Base-by-base conservation (phyloP, 2,329 filamentous ascomycete species). In the Coniella vitis region DNA sequence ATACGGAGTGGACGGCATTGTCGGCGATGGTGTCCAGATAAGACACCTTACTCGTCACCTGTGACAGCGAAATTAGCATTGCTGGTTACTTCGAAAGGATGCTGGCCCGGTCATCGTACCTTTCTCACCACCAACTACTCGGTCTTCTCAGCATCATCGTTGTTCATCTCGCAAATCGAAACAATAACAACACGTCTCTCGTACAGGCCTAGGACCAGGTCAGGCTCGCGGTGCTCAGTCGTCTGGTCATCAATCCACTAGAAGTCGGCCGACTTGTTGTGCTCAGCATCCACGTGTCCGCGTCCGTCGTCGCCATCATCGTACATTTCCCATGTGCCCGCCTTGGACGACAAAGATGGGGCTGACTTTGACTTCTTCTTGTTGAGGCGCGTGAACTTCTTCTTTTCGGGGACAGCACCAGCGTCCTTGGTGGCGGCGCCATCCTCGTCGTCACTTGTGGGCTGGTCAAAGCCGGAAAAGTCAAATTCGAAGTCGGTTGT, bases 151-250 rank as follows among this genome's bases (percentile, higher is more conserved):
- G 47, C 48, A 14, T 51, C 48, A 14, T 48, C 51, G 20, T 36
- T 47, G n/a, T 29, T 37, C 14, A 53, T 39, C 51, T 53, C 51
- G 10, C 34, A 25, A 34, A 53, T 53, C n/a, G 48, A 51, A 29
- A 53, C 22, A 22, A 53, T 53, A 4, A 35, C 44, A 13, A 53
- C 45, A 16, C 21, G 44, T 9, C 45, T 45, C 3, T 44, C 51
- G 4, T 43, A 42, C 4, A 34, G 40, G 7, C 36, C 9, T 35
- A 41, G 20, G 37, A 17, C 22, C 9, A 34, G 21, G 21, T 19
- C 31, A 2, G 37, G 21, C 20, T 37, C 38, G 3, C 32, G 51
- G 34, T 53, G 51, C 22, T 51, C 39, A 7, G 51, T 51, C 12
- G 51, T 53, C 34, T 40, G 49, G 19, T 34, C 36, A 19, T 40